These are phyloP conservation scores for Citrullus colocynthis DNA, from an alignment of 306 rosid species.

Conservation along the genomic window DNA sequence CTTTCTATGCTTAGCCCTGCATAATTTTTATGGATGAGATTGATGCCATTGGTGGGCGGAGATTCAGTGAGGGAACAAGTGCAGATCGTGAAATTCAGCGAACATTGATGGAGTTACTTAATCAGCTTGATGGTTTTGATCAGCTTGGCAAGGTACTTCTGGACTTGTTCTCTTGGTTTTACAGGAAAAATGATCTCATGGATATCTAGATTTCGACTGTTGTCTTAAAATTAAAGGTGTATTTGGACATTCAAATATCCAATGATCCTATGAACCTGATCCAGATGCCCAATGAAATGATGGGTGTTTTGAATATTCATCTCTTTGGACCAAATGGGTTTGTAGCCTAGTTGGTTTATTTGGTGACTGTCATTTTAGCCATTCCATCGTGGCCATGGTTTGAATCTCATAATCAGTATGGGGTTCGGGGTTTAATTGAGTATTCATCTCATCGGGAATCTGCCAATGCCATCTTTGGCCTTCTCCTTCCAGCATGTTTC, in stretches of 20 bases:
- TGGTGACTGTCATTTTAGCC: too few species aligned
- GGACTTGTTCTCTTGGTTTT: neutral
- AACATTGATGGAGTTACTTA: slow-evolving; percentile 88
- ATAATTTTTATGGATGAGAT: slow-evolving; percentile 99
- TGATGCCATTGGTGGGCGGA: slow-evolving; percentile 99
- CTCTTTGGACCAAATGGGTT: neutral
- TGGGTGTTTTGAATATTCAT: neutral
- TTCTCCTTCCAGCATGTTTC: neutral
- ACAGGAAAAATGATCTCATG: neutral
- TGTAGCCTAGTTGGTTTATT: too few species aligned
- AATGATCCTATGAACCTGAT: neutral
- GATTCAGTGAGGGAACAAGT: slow-evolving; percentile 95
- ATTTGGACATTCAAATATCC: neutral
- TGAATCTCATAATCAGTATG: too few species aligned
- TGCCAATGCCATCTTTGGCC: neutral
- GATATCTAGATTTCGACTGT: neutral
- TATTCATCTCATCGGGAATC: neutral
- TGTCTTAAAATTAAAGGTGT: neutral
- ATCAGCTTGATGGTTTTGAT: slow-evolving; percentile 98
- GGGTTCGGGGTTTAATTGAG: neutral
- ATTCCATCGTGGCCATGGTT: too few species aligned
- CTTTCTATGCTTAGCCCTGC: slow-evolving; percentile 57
- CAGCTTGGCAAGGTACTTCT: slow-evolving; percentile 80
- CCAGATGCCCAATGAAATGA: neutral
- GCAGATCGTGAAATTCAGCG: slow-evolving; percentile 98